Conservation (phyloP, 2,329 filamentous ascomycete genomes). For the Nakataea oryzae region DNA sequence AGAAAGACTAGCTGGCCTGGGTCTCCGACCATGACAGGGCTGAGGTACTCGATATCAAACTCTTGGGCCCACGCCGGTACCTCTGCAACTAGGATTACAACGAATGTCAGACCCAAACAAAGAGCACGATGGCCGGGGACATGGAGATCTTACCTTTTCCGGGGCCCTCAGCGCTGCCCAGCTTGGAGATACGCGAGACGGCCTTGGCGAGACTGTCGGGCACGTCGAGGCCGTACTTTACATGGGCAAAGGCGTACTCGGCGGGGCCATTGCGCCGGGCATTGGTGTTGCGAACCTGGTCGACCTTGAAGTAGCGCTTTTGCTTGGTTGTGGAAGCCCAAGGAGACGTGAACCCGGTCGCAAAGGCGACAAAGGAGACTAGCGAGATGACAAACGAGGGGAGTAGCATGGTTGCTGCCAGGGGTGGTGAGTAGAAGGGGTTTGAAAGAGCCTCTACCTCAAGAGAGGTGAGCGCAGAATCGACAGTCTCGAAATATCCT, state of each 20-base stretch:
- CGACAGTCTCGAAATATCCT: too few relatives aligned
- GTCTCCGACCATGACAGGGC: slow-evolving; percentile 52
- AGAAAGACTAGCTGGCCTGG: slow-evolving; percentile 47
- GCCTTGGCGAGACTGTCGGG: slow-evolving; percentile 13
- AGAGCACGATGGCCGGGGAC: background rate
- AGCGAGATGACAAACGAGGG: background rate
- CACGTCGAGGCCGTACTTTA: slow-evolving; percentile 24
- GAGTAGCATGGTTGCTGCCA: background rate
- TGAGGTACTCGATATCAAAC: slow-evolving; percentile 46
- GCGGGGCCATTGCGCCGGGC: slow-evolving; percentile 21
- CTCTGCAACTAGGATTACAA: slow-evolving; percentile 4
- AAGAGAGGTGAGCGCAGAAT: too few relatives aligned
- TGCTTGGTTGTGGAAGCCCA: background rate
- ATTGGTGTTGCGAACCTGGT: slow-evolving; percentile 21
- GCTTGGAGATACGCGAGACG: background rate
- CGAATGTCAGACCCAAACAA: background rate
- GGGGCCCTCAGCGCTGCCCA: background rate
- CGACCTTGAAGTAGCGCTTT: slow-evolving; percentile 15
- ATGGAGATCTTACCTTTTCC: background rate
- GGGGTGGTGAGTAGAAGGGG: background rate
- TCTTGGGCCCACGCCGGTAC: slow-evolving; percentile 18
- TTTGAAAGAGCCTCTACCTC: too few relatives aligned
- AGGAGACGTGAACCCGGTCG: background rate
- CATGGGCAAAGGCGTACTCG: slow-evolving; percentile 20
- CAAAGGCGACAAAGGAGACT: background rate